Conservation (phyloP, 2,329 filamentous ascomycete species). For the Davidsoniella virescens region DNA sequence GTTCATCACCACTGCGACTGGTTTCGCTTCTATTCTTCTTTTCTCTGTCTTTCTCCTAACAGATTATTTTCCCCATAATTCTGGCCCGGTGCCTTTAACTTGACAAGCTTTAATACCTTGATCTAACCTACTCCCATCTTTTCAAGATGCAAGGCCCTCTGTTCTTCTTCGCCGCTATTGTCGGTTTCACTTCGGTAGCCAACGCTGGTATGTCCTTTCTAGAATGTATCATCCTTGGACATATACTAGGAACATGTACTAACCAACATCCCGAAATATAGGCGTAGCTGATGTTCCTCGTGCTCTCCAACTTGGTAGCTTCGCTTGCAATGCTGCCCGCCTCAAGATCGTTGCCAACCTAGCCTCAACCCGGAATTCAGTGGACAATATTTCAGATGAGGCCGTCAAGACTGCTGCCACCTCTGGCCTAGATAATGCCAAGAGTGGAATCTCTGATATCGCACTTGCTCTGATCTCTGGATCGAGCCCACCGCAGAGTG, state of each 20-base stretch:
- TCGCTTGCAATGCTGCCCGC: conserved; percentile 11
- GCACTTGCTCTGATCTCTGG: conserved; percentile 8
- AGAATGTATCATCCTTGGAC: not conserved
- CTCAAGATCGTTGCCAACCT: conserved; percentile 10
- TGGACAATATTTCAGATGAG: conserved; percentile 4
- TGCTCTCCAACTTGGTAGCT: conserved; percentile 1
- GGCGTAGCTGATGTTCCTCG: conserved; percentile 8
- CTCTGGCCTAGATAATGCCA: conserved; percentile 4
- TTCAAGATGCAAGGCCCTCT: conserved; percentile 9
- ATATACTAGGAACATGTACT: not conserved
- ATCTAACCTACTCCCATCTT: not conserved
- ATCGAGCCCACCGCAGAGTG: not conserved
- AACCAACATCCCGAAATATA: not conserved
- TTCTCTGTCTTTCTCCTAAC: not conserved
- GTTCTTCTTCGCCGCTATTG: conserved; percentile 6
- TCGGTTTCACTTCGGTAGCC: conserved; percentile 5
- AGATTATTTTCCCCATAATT: not conserved
- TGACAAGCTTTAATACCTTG: not conserved
- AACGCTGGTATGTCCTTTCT: conserved; percentile 2
- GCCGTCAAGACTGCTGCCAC: conserved; percentile 6
- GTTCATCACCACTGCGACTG: conserved; percentile 1
- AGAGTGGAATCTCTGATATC: conserved; percentile 6
- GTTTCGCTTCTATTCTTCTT: conserved; percentile 1
- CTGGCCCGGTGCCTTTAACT: conserved; percentile 1
- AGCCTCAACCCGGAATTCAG: conserved; percentile 2